Evolutionary conservation across 2,329 filamentous ascomycete species (phyloP).

Genomic region (Colletotrichum kahawae): DNA sequence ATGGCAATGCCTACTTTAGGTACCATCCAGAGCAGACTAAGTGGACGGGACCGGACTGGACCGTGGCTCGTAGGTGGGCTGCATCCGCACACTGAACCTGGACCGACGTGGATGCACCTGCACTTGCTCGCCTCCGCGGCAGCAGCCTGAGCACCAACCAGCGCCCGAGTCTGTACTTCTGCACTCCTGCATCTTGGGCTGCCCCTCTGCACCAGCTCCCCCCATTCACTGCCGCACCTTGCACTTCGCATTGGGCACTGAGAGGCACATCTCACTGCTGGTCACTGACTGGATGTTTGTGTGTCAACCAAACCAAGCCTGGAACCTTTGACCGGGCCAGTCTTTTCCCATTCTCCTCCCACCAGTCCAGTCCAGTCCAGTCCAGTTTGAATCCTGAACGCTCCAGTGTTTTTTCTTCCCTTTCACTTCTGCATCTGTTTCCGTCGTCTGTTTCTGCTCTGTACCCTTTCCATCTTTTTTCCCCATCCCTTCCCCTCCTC

Average conservation of each 20-base stretch:
- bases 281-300: not conserved
- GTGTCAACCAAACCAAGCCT: not conserved
- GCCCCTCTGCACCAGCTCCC: not conserved
- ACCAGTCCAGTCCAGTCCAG: not conserved
- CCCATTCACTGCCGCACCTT: not conserved
- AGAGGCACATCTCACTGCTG: not conserved
- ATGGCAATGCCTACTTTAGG: not conserved
- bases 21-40: not conserved
- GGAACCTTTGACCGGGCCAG: not conserved
- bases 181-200: not conserved
- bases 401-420: not conserved
- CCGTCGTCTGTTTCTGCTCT: not conserved
- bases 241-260: not conserved
- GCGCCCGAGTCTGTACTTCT: not conserved
- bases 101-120: not conserved
- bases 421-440: slow-evolving; percentile 1
- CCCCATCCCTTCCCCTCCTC: not conserved
- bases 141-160: not conserved
- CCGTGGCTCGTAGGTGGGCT: slow-evolving; percentile 4
- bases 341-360: not conserved
- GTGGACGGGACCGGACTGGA: slow-evolving; percentile 16
- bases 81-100: not conserved
- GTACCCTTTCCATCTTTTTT: not conserved
- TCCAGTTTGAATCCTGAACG: not conserved
- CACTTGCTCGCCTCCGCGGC: too few relatives aligned